Conservation (phyloP, 2,329 filamentous ascomycete species). For the Colletotrichum acutatum region DNA sequence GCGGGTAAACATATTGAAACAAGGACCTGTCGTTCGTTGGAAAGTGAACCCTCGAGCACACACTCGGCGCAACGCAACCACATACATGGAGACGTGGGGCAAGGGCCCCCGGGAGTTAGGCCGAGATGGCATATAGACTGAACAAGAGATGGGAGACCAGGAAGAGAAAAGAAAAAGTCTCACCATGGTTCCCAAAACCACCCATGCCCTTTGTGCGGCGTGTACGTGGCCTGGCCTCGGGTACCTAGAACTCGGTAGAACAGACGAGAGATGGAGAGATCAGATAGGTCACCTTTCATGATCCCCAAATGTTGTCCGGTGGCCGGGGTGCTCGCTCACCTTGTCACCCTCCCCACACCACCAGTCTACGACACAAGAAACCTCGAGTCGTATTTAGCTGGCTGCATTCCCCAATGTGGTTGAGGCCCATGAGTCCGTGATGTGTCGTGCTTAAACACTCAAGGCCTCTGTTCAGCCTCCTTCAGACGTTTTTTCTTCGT, state of each 20-base stretch:
- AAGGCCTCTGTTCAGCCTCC: not conserved
- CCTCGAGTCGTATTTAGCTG: slow-evolving; percentile 31
- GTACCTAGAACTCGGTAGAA: slow-evolving; percentile 8
- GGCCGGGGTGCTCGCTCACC: not conserved
- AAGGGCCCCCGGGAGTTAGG: slow-evolving; percentile 28
- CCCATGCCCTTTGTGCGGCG: slow-evolving; percentile 24
- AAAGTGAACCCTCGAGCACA: slow-evolving; percentile 1
- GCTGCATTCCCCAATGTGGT: slow-evolving; percentile 34
- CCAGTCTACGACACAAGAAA: not conserved
- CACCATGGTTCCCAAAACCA: slow-evolving; percentile 21
- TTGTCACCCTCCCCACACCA: not conserved
- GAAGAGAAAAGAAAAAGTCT: slow-evolving; percentile 16
- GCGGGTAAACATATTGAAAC: slow-evolving; percentile 33
- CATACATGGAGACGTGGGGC: slow-evolving; percentile 9
- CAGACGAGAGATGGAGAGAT: slow-evolving; percentile 5
- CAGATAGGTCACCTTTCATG: slow-evolving; percentile 13
- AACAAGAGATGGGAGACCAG: not conserved
- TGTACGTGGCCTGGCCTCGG: slow-evolving; percentile 4
- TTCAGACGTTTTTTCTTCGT: slow-evolving; percentile 17
- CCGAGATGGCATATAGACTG: slow-evolving; percentile 4
- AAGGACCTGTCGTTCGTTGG: slow-evolving; percentile 24
- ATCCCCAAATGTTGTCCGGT: slow-evolving; percentile 24
- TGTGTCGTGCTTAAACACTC: slow-evolving; percentile 8
- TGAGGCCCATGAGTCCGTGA: slow-evolving; percentile 15
- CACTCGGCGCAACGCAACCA: slow-evolving; percentile 5